phyloP scores from a whole-genome alignment of 1,284 basidiomycete species.

The Boletellus dicymbophilus region DNA sequence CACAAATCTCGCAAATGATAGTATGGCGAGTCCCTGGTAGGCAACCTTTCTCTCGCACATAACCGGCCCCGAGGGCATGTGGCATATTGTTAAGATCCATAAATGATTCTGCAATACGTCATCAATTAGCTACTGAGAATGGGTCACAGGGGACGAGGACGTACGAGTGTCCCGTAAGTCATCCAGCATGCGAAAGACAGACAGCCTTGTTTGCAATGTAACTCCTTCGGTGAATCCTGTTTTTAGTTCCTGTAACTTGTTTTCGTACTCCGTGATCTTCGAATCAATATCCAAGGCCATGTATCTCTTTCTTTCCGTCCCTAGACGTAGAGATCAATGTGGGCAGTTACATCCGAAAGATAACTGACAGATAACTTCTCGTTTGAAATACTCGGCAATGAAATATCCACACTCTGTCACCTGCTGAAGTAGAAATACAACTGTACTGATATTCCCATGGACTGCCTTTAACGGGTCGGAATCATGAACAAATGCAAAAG shows the following conservation, averaged over 20 bases:
- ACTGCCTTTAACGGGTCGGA: not conserved
- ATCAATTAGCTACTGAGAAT: too few relatives aligned
- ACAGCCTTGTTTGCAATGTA: not conserved
- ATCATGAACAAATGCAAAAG: not conserved
- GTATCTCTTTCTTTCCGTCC: not conserved
- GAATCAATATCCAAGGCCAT: not conserved
- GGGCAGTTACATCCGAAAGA: not conserved
- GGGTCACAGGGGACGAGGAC: not conserved
- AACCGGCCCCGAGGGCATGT: not conserved
- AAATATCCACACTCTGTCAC: slow-evolving; percentile 1
- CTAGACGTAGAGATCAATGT: not conserved
- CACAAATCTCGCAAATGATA: slow-evolving; percentile 5
- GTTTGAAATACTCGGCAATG: not conserved
- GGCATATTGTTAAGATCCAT: not conserved
- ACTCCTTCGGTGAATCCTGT: not conserved
- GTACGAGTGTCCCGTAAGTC: not conserved
- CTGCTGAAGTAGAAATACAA: not conserved
- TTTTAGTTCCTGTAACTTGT: not conserved
- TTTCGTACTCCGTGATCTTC: not conserved
- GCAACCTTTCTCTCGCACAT: not conserved
- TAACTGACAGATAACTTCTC: not conserved
- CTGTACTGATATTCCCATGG: not conserved
- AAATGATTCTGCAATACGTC: not conserved
- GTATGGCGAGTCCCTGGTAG: not conserved
- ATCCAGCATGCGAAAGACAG: not conserved